These are phyloP conservation scores for Dipteronia dyeriana DNA, from an alignment of 345 rosid genomes.

Conservation along the genomic window DNA sequence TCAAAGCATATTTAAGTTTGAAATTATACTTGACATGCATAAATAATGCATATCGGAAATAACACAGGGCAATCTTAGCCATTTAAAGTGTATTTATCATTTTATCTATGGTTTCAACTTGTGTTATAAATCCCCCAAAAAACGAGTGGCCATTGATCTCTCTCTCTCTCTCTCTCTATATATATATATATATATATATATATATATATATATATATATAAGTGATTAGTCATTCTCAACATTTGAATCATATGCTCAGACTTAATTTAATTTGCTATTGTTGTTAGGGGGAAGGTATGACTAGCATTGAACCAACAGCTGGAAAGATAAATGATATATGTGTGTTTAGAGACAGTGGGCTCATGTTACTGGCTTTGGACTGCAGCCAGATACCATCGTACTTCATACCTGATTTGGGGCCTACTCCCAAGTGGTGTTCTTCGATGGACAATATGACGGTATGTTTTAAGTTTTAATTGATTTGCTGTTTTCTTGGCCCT, in stretches of 20 bases:
- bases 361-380: conserved; percentile 84
- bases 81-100: neutral
- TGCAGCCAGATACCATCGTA: conserved; percentile 83
- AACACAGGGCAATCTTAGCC: neutral
- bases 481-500: conserved; percentile 12
- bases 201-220: too few species aligned
- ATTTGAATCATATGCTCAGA: neutral
- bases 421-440: conserved; percentile 96
- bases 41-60: neutral
- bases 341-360: conserved; percentile 81
- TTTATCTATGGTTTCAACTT: neutral
- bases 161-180: neutral
- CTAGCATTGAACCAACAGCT: conserved; percentile 87
- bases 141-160: neutral
- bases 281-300: conserved; percentile 82
- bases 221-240: neutral
- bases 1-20: neutral
- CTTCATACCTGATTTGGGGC: conserved; percentile 89
- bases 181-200: too few species aligned
- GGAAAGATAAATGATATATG: conserved; percentile 89
- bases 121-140: neutral
- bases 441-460: conserved; percentile 83
- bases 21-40: neutral
- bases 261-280: conserved; percentile 13
- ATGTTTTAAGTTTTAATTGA: conserved; percentile 14